These are phyloP conservation scores for Gossypium rotundifolium DNA, from an alignment of 345 rosid genomes.

Conservation along the genomic window DNA sequence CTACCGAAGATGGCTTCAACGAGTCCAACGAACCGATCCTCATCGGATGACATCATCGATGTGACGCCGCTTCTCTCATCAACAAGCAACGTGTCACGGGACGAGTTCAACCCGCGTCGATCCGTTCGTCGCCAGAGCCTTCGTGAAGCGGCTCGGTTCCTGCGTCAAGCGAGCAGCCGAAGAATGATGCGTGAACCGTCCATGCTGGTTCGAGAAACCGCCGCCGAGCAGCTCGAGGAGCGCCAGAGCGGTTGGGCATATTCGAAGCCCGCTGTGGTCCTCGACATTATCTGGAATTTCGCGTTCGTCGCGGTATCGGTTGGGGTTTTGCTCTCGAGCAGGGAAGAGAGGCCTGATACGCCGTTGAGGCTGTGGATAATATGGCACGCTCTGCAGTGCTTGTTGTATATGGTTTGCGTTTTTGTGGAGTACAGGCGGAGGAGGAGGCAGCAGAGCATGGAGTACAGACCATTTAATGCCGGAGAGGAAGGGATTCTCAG, in stretches of 20 bases:
- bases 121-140: constrained; percentile 62
- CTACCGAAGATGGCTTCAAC: constrained; percentile 8
- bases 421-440: constrained; percentile 72
- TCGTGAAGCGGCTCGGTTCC: constrained; percentile 74
- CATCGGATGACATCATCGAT: constrained; percentile 58
- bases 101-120: constrained; percentile 25
- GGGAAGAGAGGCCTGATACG: constrained; percentile 56
- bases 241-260: constrained; percentile 99
- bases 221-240: constrained; percentile 96
- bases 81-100: constrained; percentile 17
- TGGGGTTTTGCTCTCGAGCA: constrained; percentile 53
- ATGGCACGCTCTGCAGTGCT: constrained; percentile 80
- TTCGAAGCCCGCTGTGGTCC: constrained; percentile 83
- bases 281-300: constrained; percentile 79
- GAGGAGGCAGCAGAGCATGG: constrained; percentile 37
- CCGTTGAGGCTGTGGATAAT: constrained; percentile 80
- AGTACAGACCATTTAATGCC: constrained; percentile 28
- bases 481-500: constrained; percentile 45
- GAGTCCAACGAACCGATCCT: constrained; percentile 28
- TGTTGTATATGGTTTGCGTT: constrained; percentile 81
- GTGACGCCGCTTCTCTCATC: constrained; percentile 55
- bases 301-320: constrained; percentile 73
- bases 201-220: constrained; percentile 85
- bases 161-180: constrained; percentile 86
- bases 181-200: constrained; percentile 91